Conservation (phyloP, 192 early-diverging fungal genomes). For the Backusella sp. region DNA sequence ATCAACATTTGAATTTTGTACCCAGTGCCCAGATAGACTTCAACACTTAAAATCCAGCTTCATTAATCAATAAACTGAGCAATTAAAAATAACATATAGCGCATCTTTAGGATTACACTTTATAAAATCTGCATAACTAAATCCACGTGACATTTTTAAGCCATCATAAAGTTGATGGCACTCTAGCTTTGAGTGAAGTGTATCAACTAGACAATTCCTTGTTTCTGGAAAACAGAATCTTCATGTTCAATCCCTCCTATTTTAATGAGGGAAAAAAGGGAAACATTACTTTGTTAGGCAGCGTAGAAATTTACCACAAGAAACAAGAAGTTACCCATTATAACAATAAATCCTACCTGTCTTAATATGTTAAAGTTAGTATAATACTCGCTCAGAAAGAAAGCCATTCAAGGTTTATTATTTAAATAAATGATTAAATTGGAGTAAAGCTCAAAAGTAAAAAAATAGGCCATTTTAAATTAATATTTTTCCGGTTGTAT, state of each 20-base stretch:
- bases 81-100: conserved; percentile 81
- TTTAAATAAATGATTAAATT: neutral
- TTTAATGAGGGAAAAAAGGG: conserved; percentile 66
- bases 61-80: conserved; percentile 82
- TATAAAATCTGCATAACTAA: conserved; percentile 58
- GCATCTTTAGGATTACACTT: conserved; percentile 58
- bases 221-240: conserved; percentile 24
- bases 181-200: conserved; percentile 77
- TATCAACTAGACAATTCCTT: conserved; percentile 79
- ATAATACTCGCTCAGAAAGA: neutral
- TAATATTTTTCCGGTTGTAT: neutral
- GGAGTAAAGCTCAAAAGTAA: neutral
- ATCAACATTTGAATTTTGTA: conserved; percentile 79
- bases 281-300: conserved; percentile 40
- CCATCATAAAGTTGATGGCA: conserved; percentile 81
- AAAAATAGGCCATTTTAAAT: neutral
- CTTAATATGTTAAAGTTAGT: neutral
- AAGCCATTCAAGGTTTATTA: neutral
- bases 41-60: conserved; percentile 80
- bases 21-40: conserved; percentile 75
- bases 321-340: neutral
- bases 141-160: conserved; percentile 81
- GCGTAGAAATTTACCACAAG: neutral
- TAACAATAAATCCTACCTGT: neutral
- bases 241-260: conserved; percentile 60